Base-by-base conservation (phyloP, 768 basidiomycete genomes). In the Boletales sp. region DNA sequence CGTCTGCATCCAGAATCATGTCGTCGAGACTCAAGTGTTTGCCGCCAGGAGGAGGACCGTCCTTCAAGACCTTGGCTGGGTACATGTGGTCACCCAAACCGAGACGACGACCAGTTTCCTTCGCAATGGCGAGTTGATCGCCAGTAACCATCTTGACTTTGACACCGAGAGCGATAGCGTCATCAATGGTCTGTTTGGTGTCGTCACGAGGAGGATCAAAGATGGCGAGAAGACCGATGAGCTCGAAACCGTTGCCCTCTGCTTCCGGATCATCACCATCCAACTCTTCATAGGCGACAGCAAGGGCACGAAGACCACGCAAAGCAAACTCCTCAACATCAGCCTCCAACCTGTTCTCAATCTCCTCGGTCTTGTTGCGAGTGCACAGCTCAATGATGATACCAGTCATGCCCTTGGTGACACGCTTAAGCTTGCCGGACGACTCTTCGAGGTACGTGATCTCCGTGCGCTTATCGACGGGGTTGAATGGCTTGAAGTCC, bases 71-170 rank as follows among this genome's bases (percentile, higher is more conserved):
- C 80, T 93, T 96, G 49, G 94, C 90, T 38, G 95, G 86, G 78
- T 96, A 97, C 95, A 98, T 98, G 79, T 97, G 94, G 72, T 97
- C 95, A 67, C 95, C 95, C 53, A 98, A 78, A 60, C 95, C 94
- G 43, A 98, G 90, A 75, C 95, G 90, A 70, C 95, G 90, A 53
- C 95, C 95, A 54, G 95, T 97, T 72, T 98, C 95, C 82, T 98
- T 98, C 34, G 95, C 95, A 61, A 98, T 98, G 57, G 95, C 95
- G 66, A 98, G 91, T 77, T 98, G 95, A 70, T 98, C 95, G 78
- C 95, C 95, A n/a, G 95, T 98, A 54, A 97, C 95, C 95, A 98
- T 98, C 87, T 98, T 98, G 70, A 98, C 94, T 69, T 86, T 88
- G 62, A 98, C 94, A 71, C 95, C 95, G 66, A 97, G 91, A 50